Evolutionary conservation across 108 stramenopile genomes (phyloP).

Genomic region (Skeletonema potamos): DNA sequence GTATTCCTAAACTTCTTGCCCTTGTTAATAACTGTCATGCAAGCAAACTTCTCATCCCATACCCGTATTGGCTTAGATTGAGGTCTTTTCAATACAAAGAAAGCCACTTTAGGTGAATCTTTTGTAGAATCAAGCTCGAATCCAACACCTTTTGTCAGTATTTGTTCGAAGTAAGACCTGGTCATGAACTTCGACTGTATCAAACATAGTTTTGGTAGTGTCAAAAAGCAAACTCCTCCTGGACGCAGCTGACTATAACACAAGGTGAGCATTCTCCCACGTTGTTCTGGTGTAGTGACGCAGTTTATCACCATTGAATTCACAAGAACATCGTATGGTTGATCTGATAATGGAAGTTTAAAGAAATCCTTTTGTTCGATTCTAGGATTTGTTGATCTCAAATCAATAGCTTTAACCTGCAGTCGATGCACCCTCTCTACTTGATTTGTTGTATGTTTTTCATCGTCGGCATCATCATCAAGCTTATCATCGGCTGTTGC

Average conservation of each 20-base stretch:
- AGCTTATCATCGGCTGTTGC: not conserved
- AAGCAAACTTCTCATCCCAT: slow-evolving; percentile 26
- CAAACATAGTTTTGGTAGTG: slow-evolving; percentile 76
- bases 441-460: not conserved
- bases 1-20: slow-evolving; percentile 80
- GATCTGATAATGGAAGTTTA: slow-evolving; percentile 40
- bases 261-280: slow-evolving; percentile 82
- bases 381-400: slow-evolving; percentile 70
- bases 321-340: slow-evolving; percentile 27
- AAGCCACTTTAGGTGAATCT: slow-evolving; percentile 81
- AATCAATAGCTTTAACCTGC: slow-evolving; percentile 83
- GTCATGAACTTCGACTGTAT: slow-evolving; percentile 72
- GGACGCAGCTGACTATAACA: slow-evolving; percentile 73
- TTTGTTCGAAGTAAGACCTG: slow-evolving; percentile 49
- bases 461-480: not conserved
- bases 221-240: slow-evolving; percentile 81
- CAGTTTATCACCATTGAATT: slow-evolving; percentile 97
- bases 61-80: not conserved
- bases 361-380: slow-evolving; percentile 92
- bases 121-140: slow-evolving; percentile 63
- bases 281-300: slow-evolving; percentile 73
- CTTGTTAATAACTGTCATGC: slow-evolving; percentile 30
- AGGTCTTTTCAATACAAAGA: slow-evolving; percentile 70
- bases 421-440: slow-evolving; percentile 51
- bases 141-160: slow-evolving; percentile 63